Evolutionary conservation across 176 grass and related monocot genomes (phyloP), one percentile per base, ranked within the genome.

Genomic region (Eremochloa ophiuroides): DNA sequence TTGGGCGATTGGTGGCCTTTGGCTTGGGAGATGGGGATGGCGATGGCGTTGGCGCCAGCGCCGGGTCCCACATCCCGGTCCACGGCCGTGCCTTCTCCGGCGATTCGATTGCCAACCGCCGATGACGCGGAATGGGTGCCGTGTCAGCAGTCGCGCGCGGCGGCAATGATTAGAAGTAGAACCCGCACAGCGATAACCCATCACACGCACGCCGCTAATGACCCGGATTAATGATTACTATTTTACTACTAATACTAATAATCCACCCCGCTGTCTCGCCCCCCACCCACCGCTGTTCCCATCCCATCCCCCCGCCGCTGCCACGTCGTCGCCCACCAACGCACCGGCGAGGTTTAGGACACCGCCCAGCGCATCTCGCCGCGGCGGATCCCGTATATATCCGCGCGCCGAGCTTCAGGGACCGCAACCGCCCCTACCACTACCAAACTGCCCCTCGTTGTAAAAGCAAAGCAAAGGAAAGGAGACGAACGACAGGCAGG

Each of bases 91-190:
- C 34, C 34, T 35, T 35, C 55, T 25, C 55, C 55, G n/a, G n/a
- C n/a, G 55, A 11, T 20, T n/a, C n/a, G 55, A 26, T 58, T 1
- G 22, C 53, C 53, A 25, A 25, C n/a, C 53, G 53, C 22, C 53
- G n/a, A 29, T 66, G 20, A 37, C 44, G 43, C 50, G 74, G 20
- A 51, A 39, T 12, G 48, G 48, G 61, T 34, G 23, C 53, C 40
- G 18, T 76, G 78, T 59, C 59, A 58, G 33, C 60, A 59, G 71
- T 55, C 71, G 75, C 66, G 83, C 53, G 67, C 53, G 55, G 66
- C 76, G 76, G 58, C 80, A 71, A 73, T 78, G 66, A 83, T 88
- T 77, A 83, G n/a, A n/a, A n/a, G n/a, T n/a, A n/a, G n/a, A n/a
- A 58, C 46, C 66, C 46, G 29, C 33, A 2, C 34, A 6, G 51